phyloP scores from a whole-genome alignment of 2,329 filamentous ascomycete species.

The Trichoderma arundinaceum region DNA sequence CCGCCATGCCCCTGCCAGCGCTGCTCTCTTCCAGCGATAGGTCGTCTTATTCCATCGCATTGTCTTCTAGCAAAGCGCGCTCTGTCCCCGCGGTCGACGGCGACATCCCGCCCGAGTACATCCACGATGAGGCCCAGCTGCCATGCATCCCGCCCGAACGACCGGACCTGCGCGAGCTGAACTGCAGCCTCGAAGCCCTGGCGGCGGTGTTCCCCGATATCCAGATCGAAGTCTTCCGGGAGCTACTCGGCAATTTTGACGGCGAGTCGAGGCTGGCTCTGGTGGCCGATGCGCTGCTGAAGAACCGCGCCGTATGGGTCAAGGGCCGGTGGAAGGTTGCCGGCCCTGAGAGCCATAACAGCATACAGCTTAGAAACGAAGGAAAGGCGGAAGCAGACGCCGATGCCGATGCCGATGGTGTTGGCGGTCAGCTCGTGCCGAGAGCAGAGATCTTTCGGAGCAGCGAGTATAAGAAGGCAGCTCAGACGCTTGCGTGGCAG shows the following conservation, averaged over 20 bases:
- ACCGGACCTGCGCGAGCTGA: constrained; percentile 71
- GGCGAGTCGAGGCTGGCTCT: constrained; percentile 78
- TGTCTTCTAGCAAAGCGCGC: constrained; percentile 35
- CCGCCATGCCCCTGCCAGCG: constrained; percentile 56
- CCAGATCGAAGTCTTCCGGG: constrained; percentile 81
- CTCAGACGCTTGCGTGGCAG: constrained; percentile 68
- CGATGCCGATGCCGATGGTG: constrained; percentile 12
- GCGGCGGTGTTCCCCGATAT: constrained; percentile 78
- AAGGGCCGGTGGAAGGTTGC: constrained; percentile 67
- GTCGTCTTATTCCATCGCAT: constrained; percentile 40
- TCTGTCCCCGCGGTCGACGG: constrained; percentile 36
- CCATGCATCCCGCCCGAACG: constrained; percentile 55
- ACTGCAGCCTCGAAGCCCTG: constrained; percentile 70
- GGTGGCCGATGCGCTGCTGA: constrained; percentile 77
- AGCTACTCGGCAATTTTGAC: constrained; percentile 77
- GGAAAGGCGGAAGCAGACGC: constrained; percentile 35
- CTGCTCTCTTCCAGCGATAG: constrained; percentile 54
- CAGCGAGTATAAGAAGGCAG: constrained; percentile 70
- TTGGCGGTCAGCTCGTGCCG: constrained; percentile 47
- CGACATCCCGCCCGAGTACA: constrained; percentile 51
- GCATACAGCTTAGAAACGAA: neutral
- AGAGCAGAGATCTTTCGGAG: constrained; percentile 71
- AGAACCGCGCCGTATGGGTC: constrained; percentile 71
- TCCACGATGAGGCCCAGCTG: constrained; percentile 63
- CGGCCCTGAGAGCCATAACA: constrained; percentile 44